Evolutionary conservation across 2,329 filamentous ascomycete species (phyloP).

Genomic region (Trichoderma sp.): DNA sequence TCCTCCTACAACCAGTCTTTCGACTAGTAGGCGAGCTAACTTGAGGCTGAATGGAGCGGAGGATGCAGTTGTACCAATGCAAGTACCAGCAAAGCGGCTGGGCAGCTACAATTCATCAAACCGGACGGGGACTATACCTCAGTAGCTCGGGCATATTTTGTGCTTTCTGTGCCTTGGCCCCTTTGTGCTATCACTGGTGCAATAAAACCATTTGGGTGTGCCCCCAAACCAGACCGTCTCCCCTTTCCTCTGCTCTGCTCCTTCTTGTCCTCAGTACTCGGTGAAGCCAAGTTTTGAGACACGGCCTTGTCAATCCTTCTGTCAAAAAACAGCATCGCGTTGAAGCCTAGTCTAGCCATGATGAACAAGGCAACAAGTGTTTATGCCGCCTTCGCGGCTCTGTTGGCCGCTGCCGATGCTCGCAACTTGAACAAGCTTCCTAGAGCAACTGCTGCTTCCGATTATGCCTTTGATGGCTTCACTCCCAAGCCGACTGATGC

Average conservation of each 20-base stretch:
- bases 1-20: constrained; percentile 30
- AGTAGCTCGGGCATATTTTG: constrained; percentile 8
- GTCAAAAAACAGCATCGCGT: neutral
- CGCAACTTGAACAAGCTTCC: constrained; percentile 28
- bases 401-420: constrained; percentile 36
- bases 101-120: constrained; percentile 5
- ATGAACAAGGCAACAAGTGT: constrained; percentile 27
- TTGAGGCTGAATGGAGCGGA: constrained; percentile 27
- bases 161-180: neutral
- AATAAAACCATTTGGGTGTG: constrained; percentile 17
- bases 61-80: neutral
- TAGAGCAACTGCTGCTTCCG: constrained; percentile 35
- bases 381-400: constrained; percentile 26
- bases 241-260: constrained; percentile 12
- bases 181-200: constrained; percentile 2
- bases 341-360: constrained; percentile 4
- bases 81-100: neutral
- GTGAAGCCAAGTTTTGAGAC: neutral
- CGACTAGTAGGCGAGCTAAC: constrained; percentile 26
- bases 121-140: neutral
- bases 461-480: constrained; percentile 36
- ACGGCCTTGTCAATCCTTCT: neutral
- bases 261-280: constrained; percentile 14
- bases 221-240: neutral
- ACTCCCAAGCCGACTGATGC: constrained; percentile 43